Percentiles rank a stretch among this genome's conserved stretches.
Conservation (phyloP, 768 basidiomycete genomes). For the Russula lepida region DNA sequence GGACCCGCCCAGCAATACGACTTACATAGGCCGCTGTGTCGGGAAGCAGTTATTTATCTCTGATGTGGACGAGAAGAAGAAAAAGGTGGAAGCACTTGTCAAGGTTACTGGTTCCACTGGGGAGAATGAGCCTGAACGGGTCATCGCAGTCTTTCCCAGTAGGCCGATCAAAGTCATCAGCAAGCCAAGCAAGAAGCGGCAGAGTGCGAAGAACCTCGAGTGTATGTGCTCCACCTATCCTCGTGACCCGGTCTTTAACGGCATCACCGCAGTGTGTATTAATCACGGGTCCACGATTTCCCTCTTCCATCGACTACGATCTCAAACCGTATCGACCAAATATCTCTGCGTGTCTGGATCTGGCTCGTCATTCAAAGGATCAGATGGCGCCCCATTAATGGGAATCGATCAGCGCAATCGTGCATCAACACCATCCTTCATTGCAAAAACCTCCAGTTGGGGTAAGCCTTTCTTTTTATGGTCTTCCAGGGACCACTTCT, state of each 20-base stretch:
- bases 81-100: slow-evolving; percentile 89
- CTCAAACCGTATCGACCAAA: slow-evolving; percentile 92
- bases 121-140: slow-evolving; percentile 72
- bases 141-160: slow-evolving; percentile 85
- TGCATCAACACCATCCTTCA: slow-evolving; percentile 75
- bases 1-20: slow-evolving; percentile 71
- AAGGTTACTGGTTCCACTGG: slow-evolving; percentile 75
- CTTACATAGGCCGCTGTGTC: slow-evolving; percentile 87
- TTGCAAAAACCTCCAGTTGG: slow-evolving; percentile 86
- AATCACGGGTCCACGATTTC: slow-evolving; percentile 94
- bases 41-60: slow-evolving; percentile 94
- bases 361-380: slow-evolving; percentile 85
- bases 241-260: slow-evolving; percentile 12
- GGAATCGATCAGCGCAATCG: slow-evolving; percentile 67
- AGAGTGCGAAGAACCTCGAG: slow-evolving; percentile 88
- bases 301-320: slow-evolving; percentile 89
- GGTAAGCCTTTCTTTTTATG: slow-evolving; percentile 38
- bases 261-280: slow-evolving; percentile 62
- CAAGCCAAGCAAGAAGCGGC: slow-evolving; percentile 96
- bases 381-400: slow-evolving; percentile 81
- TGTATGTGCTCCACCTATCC: slow-evolving; percentile 41
- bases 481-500: slow-evolving; percentile 18
- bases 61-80: slow-evolving; percentile 91
- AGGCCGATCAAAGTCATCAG: slow-evolving; percentile 97
- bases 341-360: slow-evolving; percentile 95